Conservation (phyloP, 371 early-diverging fungal species). For the Mucor saturninus region DNA sequence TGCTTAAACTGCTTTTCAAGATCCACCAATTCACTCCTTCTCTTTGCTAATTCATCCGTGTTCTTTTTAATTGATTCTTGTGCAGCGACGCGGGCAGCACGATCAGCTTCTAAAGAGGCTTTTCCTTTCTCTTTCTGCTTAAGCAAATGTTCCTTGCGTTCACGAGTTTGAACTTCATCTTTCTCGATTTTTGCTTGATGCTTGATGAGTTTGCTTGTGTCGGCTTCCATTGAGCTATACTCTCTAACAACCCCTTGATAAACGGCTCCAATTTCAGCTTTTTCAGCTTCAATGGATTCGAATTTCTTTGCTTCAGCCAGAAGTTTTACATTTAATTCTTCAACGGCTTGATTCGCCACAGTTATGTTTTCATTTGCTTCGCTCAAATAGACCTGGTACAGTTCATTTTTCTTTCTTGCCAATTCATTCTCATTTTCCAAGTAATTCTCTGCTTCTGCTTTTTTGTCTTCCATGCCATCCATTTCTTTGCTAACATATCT, state of each 20-base stretch:
- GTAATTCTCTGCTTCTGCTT: slow-evolving; percentile 84
- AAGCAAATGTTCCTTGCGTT: slow-evolving; percentile 79
- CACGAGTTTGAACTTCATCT: slow-evolving; percentile 78
- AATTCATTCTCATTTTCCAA: slow-evolving; percentile 82
- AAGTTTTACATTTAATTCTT: slow-evolving; percentile 56
- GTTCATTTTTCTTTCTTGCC: slow-evolving; percentile 70
- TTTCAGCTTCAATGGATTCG: slow-evolving; percentile 60
- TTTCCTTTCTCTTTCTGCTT: slow-evolving; percentile 74
- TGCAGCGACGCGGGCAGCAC: slow-evolving; percentile 48
- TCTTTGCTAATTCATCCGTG: slow-evolving; percentile 58
- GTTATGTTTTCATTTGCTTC: slow-evolving; percentile 52
- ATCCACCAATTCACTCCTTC: slow-evolving; percentile 59
- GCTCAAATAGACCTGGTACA: slow-evolving; percentile 74
- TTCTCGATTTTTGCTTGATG: slow-evolving; percentile 78
- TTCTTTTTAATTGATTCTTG: slow-evolving; percentile 59
- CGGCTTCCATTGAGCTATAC: slow-evolving; percentile 66
- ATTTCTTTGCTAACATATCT: slow-evolving; percentile 87
- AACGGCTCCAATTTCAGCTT: slow-evolving; percentile 58
- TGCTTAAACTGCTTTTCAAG: slow-evolving; percentile 65
- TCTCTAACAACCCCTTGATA: slow-evolving; percentile 64
- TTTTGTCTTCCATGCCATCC: slow-evolving; percentile 77
- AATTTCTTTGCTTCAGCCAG: slow-evolving; percentile 65
- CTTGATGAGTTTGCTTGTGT: slow-evolving; percentile 58
- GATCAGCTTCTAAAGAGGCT: slow-evolving; percentile 65
- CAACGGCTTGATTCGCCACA: slow-evolving; percentile 51